Base-by-base conservation (phyloP, 2,329 filamentous ascomycete species). In the Talaromyces sp. region DNA sequence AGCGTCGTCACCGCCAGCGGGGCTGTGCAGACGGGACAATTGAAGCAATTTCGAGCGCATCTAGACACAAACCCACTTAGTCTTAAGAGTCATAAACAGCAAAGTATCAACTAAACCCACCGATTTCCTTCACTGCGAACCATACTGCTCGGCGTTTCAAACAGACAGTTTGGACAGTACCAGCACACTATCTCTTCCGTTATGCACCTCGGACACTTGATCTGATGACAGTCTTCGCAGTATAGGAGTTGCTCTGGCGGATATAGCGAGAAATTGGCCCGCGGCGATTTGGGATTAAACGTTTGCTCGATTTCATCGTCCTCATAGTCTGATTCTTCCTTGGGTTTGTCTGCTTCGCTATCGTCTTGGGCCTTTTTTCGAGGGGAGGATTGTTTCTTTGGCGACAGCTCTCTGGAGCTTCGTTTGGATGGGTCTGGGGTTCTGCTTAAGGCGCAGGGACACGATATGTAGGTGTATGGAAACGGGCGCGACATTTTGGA, bases 161-260 rank as follows among this genome's bases (percentile, higher is more conserved):
- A 98, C 61, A 99, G 79, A 73, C 95, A 99, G 73, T 87, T 93
- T 5, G 95, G 95, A 71, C 95, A 99, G 77, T 91, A 99, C 82
- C 92, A 97, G 59, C 91, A 95, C 55, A 96, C 88, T 60, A 96
- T 92, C 78, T 99, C 95, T 73, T 99, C 95, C 55, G 88, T 85
- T 59, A 96, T 90, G 72, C 95, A 99, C 78, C 92, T 84, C 6
- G 92, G 91, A 73, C 95, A 99, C 67, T 95, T 90, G 64, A 98
- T 96, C 76, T 96, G 90, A 73, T 96, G 92, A 75, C 95, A 99
- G 74, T 98, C 95, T 73, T 96, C 93, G 80, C 95, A 99, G 80
- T 96, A 99, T 47, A 98, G 84, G 28, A 99, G 85, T 72, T 97
- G 88, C 71, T 98, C 93, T 52, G 97, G 87, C 0, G 95, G 93